Evolutionary conservation across 1,284 basidiomycete genomes (phyloP).

Genomic region (Ceratobasidium sp.): DNA sequence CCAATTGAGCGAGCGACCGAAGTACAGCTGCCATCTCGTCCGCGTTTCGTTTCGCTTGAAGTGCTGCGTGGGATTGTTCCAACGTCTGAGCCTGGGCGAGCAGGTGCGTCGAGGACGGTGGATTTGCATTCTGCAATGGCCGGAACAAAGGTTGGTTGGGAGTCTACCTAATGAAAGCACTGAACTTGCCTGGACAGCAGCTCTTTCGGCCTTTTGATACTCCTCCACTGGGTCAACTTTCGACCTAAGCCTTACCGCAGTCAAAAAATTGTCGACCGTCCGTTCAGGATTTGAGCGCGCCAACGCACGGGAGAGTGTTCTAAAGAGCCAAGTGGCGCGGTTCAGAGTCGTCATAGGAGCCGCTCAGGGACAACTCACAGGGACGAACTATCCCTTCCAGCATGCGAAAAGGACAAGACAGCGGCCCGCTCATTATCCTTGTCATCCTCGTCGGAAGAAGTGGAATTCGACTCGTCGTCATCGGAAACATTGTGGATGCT

Average conservation of each 20-base stretch:
- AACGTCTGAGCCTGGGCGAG: slow-evolving; percentile 3
- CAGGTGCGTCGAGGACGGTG: slow-evolving; percentile 29
- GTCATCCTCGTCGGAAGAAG: background rate
- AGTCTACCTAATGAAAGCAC: background rate
- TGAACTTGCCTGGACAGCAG: slow-evolving; percentile 35
- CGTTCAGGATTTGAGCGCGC: slow-evolving; percentile 29
- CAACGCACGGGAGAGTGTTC: slow-evolving; percentile 18
- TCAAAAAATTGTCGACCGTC: slow-evolving; percentile 30
- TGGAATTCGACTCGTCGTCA: background rate
- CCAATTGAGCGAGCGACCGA: slow-evolving; percentile 11
- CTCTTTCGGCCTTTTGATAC: slow-evolving; percentile 36
- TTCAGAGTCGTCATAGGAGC: background rate
- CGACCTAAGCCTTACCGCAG: slow-evolving; percentile 37
- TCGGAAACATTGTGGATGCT: slow-evolving; percentile 24
- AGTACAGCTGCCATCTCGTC: slow-evolving; percentile 31
- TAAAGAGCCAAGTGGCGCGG: background rate
- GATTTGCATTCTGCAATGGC: slow-evolving; percentile 11
- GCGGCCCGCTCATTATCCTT: background rate
- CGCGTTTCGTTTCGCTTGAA: slow-evolving; percentile 20
- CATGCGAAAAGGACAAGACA: slow-evolving; percentile 30
- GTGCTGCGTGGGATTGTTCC: slow-evolving; percentile 8
- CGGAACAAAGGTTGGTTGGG: background rate
- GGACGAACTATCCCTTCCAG: slow-evolving; percentile 6
- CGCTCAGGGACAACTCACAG: slow-evolving; percentile 3
- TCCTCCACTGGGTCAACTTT: slow-evolving; percentile 40